A percentile compares a stretch with the other conserved stretches of the same genome.
Evolutionary conservation across 2,329 filamentous ascomycete genomes (phyloP).

Genomic region (Cordyceps sp.): DNA sequence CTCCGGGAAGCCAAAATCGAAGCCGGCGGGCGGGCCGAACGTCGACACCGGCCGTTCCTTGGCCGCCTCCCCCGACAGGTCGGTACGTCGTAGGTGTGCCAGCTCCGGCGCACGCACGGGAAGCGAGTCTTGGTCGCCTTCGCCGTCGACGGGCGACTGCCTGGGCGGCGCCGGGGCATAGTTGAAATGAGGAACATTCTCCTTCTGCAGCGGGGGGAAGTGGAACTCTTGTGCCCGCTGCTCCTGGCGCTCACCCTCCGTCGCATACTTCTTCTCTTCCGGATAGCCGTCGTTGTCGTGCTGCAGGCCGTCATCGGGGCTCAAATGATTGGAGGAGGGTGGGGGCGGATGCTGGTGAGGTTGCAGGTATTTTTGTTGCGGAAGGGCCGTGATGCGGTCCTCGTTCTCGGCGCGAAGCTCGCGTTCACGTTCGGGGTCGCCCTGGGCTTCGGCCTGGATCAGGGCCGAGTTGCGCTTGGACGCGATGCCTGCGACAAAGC

Average conservation of each 20-base stretch:
- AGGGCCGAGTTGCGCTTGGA: conserved; percentile 73
- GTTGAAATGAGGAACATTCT: too few relatives aligned
- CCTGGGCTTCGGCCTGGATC: conserved; percentile 66
- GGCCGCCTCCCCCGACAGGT: conserved; percentile 12
- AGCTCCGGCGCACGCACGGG: conserved; percentile 32
- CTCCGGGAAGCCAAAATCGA: conserved; percentile 66
- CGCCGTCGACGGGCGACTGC: conserved; percentile 9
- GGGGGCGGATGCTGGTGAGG: conserved; percentile 23
- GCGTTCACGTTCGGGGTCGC: conserved; percentile 61
- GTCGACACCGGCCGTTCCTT: conserved; percentile 33
- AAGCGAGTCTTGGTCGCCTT: conserved; percentile 8
- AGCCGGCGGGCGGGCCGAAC: conserved; percentile 43
- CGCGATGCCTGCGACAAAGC: conserved; percentile 73
- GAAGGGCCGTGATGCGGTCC: conserved; percentile 69
- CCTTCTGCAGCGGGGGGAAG: too few relatives aligned
- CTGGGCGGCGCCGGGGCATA: conserved; percentile 19
- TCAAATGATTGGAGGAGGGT: conserved; percentile 4
- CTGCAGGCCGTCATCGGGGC: not conserved
- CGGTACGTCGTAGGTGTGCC: conserved; percentile 35
- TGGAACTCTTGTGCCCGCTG: too few relatives aligned
- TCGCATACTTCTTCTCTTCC: conserved; percentile 19
- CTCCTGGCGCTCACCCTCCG: not conserved
- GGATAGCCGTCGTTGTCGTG: conserved; percentile 17
- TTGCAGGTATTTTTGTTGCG: conserved; percentile 48
- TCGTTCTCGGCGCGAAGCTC: conserved; percentile 70